Percentiles rank a stretch among this genome's conserved stretches.
Evolutionary conservation across 2,329 filamentous ascomycete species (phyloP).

Genomic region (Clarireedia paspali): DNA sequence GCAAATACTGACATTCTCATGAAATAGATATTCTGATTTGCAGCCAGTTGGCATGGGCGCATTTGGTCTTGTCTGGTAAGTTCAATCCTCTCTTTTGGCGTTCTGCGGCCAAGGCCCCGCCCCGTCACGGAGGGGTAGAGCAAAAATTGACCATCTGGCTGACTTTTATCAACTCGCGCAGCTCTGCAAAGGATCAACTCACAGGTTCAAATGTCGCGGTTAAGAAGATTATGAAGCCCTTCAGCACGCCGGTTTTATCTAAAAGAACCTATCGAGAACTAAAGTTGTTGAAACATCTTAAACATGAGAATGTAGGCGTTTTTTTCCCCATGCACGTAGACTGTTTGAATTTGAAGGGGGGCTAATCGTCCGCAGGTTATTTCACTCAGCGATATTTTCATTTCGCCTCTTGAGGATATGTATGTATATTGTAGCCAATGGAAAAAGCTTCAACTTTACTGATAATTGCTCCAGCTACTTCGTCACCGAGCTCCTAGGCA

Average conservation of each 20-base stretch:
- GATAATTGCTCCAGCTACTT: constrained; percentile 64
- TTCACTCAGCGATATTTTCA: constrained; percentile 98
- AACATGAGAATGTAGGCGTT: constrained; percentile 78
- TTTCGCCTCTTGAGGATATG: constrained; percentile 98
- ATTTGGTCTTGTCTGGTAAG: constrained; percentile 95
- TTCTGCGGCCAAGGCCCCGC: neutral
- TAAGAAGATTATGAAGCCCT: constrained; percentile 99
- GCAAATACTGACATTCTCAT: constrained; percentile 14
- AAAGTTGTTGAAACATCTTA: constrained; percentile 93
- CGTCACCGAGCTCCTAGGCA: constrained; percentile 94
- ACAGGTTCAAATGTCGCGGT: constrained; percentile 94
- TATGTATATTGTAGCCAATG: constrained; percentile 35
- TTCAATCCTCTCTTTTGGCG: constrained; percentile 8
- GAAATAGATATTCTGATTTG: constrained; percentile 87
- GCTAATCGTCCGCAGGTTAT: constrained; percentile 60
- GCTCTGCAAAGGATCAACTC: constrained; percentile 95
- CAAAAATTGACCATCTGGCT: constrained; percentile 9
- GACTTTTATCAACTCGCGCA: constrained; percentile 33
- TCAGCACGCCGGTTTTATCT: constrained; percentile 96
- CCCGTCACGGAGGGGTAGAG: constrained; percentile 1
- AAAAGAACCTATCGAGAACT: constrained; percentile 97
- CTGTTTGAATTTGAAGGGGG: constrained; percentile 3
- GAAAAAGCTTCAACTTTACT: constrained; percentile 16
- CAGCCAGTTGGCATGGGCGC: constrained; percentile 99
- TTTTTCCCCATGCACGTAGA: neutral